A percentile compares a stretch with the other conserved stretches of the same genome.
Conservation (phyloP, 345 rosid genomes). For the Camelina hispida region DNA sequence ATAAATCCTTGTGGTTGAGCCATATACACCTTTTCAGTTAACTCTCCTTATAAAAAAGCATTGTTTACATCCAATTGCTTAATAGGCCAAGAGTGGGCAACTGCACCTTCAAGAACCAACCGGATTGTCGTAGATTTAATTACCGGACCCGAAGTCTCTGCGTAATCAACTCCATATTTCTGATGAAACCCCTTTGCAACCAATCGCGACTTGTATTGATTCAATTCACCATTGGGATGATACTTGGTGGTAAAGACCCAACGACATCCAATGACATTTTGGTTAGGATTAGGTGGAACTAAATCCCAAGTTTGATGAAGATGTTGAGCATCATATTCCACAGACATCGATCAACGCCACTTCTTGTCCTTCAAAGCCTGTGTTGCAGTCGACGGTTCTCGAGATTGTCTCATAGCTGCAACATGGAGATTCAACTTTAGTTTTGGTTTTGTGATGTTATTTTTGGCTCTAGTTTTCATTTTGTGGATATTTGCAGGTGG, state of each 20-base stretch:
- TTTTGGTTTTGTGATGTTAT: neutral
- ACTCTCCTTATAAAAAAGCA: neutral
- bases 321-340: neutral
- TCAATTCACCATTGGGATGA: neutral
- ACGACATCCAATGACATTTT: neutral
- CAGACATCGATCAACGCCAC: neutral
- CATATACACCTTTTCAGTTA: neutral
- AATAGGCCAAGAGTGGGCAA: neutral
- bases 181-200: neutral
- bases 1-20: neutral
- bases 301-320: neutral
- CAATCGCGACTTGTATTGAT: neutral
- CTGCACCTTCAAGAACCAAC: neutral
- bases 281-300: fast-evolving
- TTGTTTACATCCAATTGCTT: neutral
- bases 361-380: neutral
- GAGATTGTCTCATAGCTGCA: too few species aligned
- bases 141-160: neutral
- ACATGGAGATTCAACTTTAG: neutral
- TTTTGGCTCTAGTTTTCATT: neutral
- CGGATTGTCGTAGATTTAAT: neutral
- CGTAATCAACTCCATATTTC: too few species aligned
- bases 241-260: neutral
- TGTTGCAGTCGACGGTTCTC: neutral
- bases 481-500: neutral